A percentile compares a stretch with the other conserved stretches of the same genome.
Evolutionary conservation across 176 grass and related monocot genomes (phyloP).

Genomic region (Carex parvula): DNA sequence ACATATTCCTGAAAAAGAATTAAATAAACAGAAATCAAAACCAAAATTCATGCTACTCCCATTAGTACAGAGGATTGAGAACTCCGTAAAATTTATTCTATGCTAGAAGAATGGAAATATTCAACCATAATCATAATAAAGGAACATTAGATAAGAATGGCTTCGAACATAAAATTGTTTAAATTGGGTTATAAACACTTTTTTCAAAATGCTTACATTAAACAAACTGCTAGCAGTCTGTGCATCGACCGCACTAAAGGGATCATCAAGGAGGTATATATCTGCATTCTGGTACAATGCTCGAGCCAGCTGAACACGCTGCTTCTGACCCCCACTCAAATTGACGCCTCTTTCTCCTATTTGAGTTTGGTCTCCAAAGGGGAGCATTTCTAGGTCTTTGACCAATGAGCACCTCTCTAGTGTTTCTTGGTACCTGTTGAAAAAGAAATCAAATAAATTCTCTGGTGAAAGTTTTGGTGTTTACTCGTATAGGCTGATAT

Average conservation of each 20-base stretch:
- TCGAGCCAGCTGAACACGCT: conserved; percentile 85
- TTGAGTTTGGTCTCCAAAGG: conserved; percentile 65
- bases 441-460: background rate
- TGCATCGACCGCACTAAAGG: conserved; percentile 94
- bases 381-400: conserved; percentile 80
- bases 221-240: conserved; percentile 81
- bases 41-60: background rate
- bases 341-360: conserved; percentile 91
- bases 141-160: background rate
- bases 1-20: conserved; percentile 64
- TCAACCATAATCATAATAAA: background rate
- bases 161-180: background rate
- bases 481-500: background rate
- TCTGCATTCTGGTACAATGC: conserved; percentile 86
- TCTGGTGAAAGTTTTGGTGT: background rate
- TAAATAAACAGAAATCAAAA: background rate
- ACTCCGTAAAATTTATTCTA: background rate
- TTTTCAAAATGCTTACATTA: conserved; percentile 42
- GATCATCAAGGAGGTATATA: conserved; percentile 87
- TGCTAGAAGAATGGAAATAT: background rate
- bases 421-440: conserved; percentile 49
- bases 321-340: conserved; percentile 95
- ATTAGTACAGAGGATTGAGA: background rate
- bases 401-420: conserved; percentile 65
- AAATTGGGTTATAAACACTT: background rate